phyloP scores from a whole-genome alignment of 2,329 filamentous ascomycete genomes.

The Arachnomyces sp. region DNA sequence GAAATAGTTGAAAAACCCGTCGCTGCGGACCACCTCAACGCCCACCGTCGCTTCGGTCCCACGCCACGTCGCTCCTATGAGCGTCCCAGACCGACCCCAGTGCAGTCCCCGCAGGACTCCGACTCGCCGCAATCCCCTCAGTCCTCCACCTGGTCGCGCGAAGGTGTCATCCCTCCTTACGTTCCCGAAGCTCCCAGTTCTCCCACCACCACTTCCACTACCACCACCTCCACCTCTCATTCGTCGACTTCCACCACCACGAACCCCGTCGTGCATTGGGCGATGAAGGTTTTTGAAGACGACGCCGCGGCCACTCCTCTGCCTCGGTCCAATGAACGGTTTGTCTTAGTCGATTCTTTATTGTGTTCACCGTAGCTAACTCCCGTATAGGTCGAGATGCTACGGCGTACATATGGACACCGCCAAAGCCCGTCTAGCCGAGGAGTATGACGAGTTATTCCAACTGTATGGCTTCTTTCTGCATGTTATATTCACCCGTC shows the following conservation, averaged over 20 bases:
- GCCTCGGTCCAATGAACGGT: constrained; percentile 24
- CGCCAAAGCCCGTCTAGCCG: constrained; percentile 23
- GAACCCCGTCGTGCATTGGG: constrained; percentile 35
- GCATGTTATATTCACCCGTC: background rate
- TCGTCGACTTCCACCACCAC: constrained; percentile 22
- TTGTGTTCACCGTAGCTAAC: background rate
- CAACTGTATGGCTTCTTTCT: constrained; percentile 25
- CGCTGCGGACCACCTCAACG: constrained; percentile 19
- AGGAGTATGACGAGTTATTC: constrained; percentile 31
- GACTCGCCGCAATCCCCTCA: constrained; percentile 20
- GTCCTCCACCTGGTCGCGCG: constrained; percentile 20
- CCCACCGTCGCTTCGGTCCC: constrained; percentile 22
- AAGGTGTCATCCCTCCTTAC: constrained; percentile 20
- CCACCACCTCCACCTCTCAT: no score
- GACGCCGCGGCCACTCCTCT: constrained; percentile 23
- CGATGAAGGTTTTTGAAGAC: constrained; percentile 29
- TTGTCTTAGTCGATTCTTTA: constrained; percentile 6
- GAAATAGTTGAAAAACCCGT: constrained; percentile 14
- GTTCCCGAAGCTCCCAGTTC: constrained; percentile 27
- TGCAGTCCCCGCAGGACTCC: background rate
- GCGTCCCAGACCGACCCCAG: constrained; percentile 20
- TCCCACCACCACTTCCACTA: constrained; percentile 15
- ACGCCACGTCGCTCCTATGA: constrained; percentile 28
- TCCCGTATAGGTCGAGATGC: constrained; percentile 26
- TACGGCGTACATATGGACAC: constrained; percentile 21